Conservation (phyloP, 257 asterid species). For the Coffea canephora region DNA sequence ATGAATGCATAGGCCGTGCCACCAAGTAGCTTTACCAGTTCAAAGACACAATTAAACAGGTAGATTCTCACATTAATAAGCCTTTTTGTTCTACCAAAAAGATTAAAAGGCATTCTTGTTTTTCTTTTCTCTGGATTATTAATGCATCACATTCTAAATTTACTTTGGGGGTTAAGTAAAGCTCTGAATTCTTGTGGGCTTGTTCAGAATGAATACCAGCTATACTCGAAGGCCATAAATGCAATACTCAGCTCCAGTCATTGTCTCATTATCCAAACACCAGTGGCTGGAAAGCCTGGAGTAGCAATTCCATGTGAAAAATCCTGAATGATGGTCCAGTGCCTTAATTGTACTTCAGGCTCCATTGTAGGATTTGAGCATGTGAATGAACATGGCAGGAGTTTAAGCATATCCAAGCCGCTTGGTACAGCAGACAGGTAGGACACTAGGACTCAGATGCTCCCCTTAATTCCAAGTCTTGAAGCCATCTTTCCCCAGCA, state of each 20-base stretch:
- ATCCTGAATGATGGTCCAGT: neutral
- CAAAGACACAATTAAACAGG: neutral
- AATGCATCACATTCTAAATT: neutral
- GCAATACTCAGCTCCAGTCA: neutral
- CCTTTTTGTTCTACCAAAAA: neutral
- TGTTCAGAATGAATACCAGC: neutral
- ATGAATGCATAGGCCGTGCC: neutral
- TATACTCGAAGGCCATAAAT: neutral
- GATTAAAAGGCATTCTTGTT: neutral
- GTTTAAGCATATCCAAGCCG: neutral
- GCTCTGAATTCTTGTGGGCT: neutral
- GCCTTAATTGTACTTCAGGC: neutral
- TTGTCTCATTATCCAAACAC: neutral
- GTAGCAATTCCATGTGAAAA: no score
- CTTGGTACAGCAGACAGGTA: neutral
- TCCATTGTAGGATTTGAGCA: neutral
- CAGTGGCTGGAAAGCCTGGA: neutral
- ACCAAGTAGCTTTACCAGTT: neutral
- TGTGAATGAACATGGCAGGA: neutral
- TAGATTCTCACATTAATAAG: neutral
- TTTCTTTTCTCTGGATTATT: no score
- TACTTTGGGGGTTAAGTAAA: neutral
- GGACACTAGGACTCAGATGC: slow-evolving; percentile 5
- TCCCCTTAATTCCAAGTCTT: neutral
- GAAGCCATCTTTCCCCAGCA: neutral